These are phyloP conservation scores for Phlebopus sp. DNA, from an alignment of 1,284 basidiomycete species.

Conservation along the genomic window DNA sequence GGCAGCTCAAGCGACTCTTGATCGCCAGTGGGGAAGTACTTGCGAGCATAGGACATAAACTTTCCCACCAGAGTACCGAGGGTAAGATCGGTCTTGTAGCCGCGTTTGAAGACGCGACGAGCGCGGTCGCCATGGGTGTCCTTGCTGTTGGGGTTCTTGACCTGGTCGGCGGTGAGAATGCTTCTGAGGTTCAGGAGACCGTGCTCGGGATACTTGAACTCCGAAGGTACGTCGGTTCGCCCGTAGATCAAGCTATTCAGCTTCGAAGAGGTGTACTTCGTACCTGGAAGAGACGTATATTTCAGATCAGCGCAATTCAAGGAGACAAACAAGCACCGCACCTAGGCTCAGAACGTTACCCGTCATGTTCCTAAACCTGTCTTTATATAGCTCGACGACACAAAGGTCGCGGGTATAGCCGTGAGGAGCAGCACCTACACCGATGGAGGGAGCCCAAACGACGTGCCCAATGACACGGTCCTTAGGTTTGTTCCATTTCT, in stretches of 20 bases:
- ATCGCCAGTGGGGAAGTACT: slow-evolving; percentile 22
- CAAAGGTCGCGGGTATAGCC: too few species aligned
- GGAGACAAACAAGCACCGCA: too few species aligned
- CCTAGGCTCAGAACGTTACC: too few species aligned
- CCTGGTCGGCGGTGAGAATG: slow-evolving; percentile 25
- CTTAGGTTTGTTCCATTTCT: too few species aligned
- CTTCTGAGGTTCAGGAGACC: slow-evolving; percentile 31
- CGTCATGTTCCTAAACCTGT: too few species aligned
- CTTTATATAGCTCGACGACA: too few species aligned
- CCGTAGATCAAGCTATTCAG: slow-evolving; percentile 12
- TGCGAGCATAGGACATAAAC: slow-evolving; percentile 29
- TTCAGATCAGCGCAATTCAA: slow-evolving; percentile 4
- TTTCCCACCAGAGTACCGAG: slow-evolving; percentile 34
- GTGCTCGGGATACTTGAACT: slow-evolving; percentile 33
- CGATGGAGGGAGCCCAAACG: too few species aligned
- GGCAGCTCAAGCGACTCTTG: slow-evolving; percentile 33
- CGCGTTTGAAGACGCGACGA: slow-evolving; percentile 34
- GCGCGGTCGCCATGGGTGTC: slow-evolving; percentile 27
- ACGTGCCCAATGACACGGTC: too few species aligned
- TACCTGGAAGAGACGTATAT: slow-evolving; percentile 17
- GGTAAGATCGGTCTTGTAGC: slow-evolving; percentile 32
- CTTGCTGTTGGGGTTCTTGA: slow-evolving; percentile 27
- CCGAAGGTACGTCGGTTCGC: slow-evolving; percentile 17
- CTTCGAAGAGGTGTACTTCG: not conserved
- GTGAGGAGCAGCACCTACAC: too few species aligned